These are phyloP conservation scores for Sclerotinia glacialis DNA, from an alignment of 2,329 filamentous ascomycete genomes.

Conservation along the genomic window DNA sequence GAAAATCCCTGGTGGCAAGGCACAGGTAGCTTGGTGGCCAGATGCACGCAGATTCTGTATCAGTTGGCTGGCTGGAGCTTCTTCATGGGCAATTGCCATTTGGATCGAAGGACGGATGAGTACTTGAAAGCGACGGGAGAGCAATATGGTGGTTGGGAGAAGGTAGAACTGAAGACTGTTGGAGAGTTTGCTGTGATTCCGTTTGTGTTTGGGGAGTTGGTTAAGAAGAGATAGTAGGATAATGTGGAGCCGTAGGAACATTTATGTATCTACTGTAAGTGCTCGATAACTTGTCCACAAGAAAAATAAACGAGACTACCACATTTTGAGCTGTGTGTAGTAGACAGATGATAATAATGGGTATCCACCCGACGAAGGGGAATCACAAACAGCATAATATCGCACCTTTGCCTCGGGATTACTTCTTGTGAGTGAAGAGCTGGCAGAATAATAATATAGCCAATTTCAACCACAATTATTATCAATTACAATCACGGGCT, in stretches of 20 bases:
- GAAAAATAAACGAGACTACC: too few relatives aligned
- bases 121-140: background rate
- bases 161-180: slow-evolving; percentile 1
- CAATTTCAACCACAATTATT: too few relatives aligned
- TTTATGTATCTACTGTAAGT: too few relatives aligned
- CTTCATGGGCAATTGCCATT: slow-evolving; percentile 1
- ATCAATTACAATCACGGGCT: too few relatives aligned
- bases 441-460: too few relatives aligned
- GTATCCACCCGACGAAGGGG: accelerated
- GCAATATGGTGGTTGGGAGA: background rate
- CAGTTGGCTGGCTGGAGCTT: slow-evolving; percentile 5
- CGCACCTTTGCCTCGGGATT: background rate
- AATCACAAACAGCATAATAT: accelerated
- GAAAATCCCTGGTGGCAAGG: background rate
- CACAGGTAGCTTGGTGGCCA: background rate
- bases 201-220: slow-evolving; percentile 2
- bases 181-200: background rate
- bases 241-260: background rate
- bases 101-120: slow-evolving; percentile 3
- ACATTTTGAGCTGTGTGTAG: background rate
- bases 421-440: too few relatives aligned
- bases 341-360: background rate
- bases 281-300: too few relatives aligned
- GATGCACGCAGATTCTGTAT: background rate
- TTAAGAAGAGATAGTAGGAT: background rate